Evolutionary conservation across 345 rosid genomes (phyloP).

Genomic region (Psidium guajava): DNA sequence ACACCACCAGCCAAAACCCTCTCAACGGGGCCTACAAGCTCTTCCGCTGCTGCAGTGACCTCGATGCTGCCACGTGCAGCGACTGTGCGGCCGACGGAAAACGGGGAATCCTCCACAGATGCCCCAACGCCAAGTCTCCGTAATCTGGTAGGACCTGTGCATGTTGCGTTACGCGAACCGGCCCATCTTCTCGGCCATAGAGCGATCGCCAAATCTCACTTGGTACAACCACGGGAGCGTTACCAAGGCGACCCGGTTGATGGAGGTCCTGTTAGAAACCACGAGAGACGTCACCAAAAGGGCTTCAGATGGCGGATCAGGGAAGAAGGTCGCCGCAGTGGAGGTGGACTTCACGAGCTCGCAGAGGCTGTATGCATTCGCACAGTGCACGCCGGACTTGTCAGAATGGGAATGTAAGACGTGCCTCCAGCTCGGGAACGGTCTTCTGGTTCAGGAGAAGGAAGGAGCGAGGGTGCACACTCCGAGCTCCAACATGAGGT

Average conservation of each 20-base stretch:
- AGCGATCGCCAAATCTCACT: background rate
- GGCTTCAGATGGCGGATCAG: background rate
- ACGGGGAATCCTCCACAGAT: background rate
- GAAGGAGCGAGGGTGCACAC: background rate
- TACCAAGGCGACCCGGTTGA: background rate
- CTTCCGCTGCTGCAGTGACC: slow-evolving; percentile 11
- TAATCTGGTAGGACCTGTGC: slow-evolving; percentile 20
- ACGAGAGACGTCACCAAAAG: accelerated
- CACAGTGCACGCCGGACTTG: background rate
- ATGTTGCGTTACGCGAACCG: slow-evolving; percentile 2
- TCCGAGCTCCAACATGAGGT: background rate
- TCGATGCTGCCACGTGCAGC: background rate
- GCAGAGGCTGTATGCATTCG: background rate
- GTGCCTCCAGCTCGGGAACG: background rate
- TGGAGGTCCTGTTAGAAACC: accelerated
- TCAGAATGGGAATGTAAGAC: background rate
- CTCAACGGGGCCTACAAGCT: background rate
- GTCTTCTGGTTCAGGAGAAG: accelerated
- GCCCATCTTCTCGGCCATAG: background rate
- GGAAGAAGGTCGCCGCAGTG: background rate
- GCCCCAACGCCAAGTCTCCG: background rate
- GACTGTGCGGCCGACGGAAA: slow-evolving; percentile 3
- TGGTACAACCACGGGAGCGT: background rate
- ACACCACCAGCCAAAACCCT: background rate
- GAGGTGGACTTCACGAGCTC: background rate